Base-by-base conservation (phyloP, 345 rosid genomes). In the Crucihimalaya himalaica region DNA sequence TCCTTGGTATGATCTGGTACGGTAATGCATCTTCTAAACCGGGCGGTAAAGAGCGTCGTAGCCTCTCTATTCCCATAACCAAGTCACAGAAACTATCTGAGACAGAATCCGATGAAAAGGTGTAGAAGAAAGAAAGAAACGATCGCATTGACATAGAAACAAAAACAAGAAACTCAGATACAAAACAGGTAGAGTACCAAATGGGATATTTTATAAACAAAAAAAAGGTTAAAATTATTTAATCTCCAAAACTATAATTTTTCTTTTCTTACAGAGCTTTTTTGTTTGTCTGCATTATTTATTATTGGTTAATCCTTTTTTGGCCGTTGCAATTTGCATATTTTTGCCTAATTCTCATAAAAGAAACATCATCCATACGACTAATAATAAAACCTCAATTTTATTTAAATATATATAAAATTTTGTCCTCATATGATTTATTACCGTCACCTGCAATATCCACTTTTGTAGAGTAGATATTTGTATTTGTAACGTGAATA, bases 11-110 rank as follows among this genome's bases (percentile, higher is more conserved):
- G 99, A 54, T 96, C 68, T 96, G 97, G 98, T 96, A 96, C 19
- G 89, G 95, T 4, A 92, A 92, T n/a, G 98, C 95, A 76, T 92
- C 99, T 15, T 84, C 97, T 10, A 96, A 86, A 73, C 97, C 99
- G 0, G 97, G 99, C 4, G 99, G 98, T 14, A 96, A 92, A 65
- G 98, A 92, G 69, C 93, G 94, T 1, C 81, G 91, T 8, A 81
- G 84, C 69, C 83, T 72, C 74, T 81, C 89, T 2, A 74, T 80
- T 66, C 86, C 86, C 16, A 79, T 71, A 63, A 82, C 68, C 59
- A 87, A 80, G 73, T n/a, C 83, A 20, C 91, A 82, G 65, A 92
- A 92, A 80, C 82, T 81, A 45, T 66, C 84, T 13, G 92, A 92
- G 70, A 64, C 91, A 48, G 89, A 84, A 6, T 64, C 76, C 40